Percentiles rank a stretch among this genome's conserved stretches.
These are phyloP conservation scores for Tilletia walkeri DNA, from an alignment of 1,284 basidiomycete genomes.

Conservation along the genomic window DNA sequence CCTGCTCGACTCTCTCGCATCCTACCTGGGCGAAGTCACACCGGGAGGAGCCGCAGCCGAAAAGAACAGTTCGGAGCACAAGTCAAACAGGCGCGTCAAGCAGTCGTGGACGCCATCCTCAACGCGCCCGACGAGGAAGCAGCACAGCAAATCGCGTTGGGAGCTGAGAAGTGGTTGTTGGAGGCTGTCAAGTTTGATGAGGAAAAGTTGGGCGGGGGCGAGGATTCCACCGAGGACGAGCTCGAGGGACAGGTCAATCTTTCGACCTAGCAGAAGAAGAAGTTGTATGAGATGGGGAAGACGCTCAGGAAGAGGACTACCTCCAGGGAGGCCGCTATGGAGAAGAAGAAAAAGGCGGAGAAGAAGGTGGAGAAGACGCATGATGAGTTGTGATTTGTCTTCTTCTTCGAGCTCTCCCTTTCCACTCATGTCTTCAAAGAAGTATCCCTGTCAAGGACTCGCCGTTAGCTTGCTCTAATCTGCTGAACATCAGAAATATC, in stretches of 20 bases:
- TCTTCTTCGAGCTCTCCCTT: neutral
- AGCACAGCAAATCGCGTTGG: slow-evolving; percentile 33
- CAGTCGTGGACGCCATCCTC: slow-evolving; percentile 11
- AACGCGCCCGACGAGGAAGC: neutral
- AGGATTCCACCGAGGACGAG: slow-evolving; percentile 27
- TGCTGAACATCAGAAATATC: neutral
- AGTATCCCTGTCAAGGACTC: no score
- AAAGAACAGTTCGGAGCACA: slow-evolving; percentile 31
- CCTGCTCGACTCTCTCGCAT: slow-evolving; percentile 28
- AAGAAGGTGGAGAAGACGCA: slow-evolving; percentile 3
- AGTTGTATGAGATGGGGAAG: slow-evolving; percentile 30
- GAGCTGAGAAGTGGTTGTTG: slow-evolving; percentile 44
- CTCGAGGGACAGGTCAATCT: slow-evolving; percentile 28
- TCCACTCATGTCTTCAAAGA: neutral
- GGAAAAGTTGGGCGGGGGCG: slow-evolving; percentile 37
- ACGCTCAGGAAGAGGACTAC: slow-evolving; percentile 14
- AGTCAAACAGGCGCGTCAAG: slow-evolving; percentile 32
- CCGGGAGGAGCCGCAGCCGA: slow-evolving; percentile 25
- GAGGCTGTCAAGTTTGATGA: slow-evolving; percentile 36
- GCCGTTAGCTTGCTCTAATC: neutral
- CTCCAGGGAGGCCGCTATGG: neutral
- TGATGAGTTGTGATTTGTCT: slow-evolving; percentile 10
- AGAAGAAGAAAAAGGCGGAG: neutral
- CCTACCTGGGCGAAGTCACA: slow-evolving; percentile 20
- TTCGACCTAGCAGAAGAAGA: slow-evolving; percentile 26